phyloP scores from a whole-genome alignment of 768 basidiomycete genomes.

The Russula sp. region DNA sequence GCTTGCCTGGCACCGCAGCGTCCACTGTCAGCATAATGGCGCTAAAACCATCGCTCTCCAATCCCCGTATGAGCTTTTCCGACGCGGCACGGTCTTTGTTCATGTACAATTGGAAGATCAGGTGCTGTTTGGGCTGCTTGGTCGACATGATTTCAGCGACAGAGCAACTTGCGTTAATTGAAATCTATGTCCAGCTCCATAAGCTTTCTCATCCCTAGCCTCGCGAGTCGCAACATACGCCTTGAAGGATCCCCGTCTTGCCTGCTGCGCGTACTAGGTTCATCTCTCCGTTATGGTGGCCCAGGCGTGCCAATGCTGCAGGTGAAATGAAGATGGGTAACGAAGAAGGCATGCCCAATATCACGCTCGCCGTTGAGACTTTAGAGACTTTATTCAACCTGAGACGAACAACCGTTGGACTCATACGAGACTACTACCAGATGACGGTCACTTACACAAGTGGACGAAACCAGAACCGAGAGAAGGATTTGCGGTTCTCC shows the following conservation, averaged over 20 bases:
- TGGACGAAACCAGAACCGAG: constrained; percentile 82
- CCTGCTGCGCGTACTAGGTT: constrained; percentile 42
- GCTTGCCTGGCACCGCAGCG: constrained; percentile 39
- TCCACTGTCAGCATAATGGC: constrained; percentile 49
- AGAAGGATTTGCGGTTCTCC: constrained; percentile 25
- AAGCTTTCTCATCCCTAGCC: neutral
- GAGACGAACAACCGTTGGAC: neutral
- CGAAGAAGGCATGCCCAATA: constrained; percentile 27
- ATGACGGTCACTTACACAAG: constrained; percentile 38
- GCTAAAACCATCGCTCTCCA: constrained; percentile 37
- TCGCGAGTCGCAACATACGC: constrained; percentile 33
- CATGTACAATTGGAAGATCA: constrained; percentile 41
- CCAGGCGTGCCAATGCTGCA: constrained; percentile 38
- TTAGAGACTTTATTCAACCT: constrained; percentile 30
- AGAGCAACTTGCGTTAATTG: constrained; percentile 34
- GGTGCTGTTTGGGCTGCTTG: constrained; percentile 27
- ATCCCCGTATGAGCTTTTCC: constrained; percentile 34
- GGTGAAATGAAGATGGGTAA: constrained; percentile 40
- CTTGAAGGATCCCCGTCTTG: constrained; percentile 39
- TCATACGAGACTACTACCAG: neutral
- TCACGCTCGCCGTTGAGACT: constrained; percentile 24
- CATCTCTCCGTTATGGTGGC: constrained; percentile 46
- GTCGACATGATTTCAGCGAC: constrained; percentile 30
- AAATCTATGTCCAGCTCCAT: constrained; percentile 24
- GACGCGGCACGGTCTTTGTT: constrained; percentile 39